A percentile compares a stretch with the other conserved stretches of the same genome.
phyloP scores from a whole-genome alignment of 768 basidiomycete genomes.

The Agrocybe pediades region DNA sequence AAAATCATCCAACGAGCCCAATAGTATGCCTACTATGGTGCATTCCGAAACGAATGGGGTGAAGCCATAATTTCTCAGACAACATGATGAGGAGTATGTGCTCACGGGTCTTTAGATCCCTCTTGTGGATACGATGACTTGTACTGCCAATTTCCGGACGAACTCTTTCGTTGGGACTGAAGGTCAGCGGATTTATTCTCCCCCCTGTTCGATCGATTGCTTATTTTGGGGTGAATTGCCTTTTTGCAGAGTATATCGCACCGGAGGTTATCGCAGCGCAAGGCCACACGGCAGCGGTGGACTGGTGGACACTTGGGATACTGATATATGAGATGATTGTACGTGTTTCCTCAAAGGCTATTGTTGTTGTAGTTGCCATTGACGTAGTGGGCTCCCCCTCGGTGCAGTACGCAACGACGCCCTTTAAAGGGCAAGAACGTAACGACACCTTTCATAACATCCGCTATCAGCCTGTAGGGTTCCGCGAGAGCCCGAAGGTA shows the following conservation, averaged over 20 bases:
- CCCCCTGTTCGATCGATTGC: slow-evolving; percentile 19
- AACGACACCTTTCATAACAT: slow-evolving; percentile 97
- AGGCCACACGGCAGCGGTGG: slow-evolving; percentile 97
- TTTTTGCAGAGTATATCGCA: slow-evolving; percentile 88
- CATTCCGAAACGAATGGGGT: slow-evolving; percentile 91
- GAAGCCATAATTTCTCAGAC: slow-evolving; percentile 17
- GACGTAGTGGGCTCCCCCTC: slow-evolving; percentile 30
- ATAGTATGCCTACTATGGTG: slow-evolving; percentile 84
- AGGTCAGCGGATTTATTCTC: slow-evolving; percentile 53
- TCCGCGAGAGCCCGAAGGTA: slow-evolving; percentile 83
- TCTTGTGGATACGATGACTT: slow-evolving; percentile 94
- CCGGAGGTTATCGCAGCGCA: slow-evolving; percentile 97
- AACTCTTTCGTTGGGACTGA: slow-evolving; percentile 99
- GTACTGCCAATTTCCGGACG: slow-evolving; percentile 96
- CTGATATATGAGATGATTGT: slow-evolving; percentile 99
- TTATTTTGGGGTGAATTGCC: slow-evolving; percentile 11
- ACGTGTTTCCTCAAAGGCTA: slow-evolving; percentile 41
- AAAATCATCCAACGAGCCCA: slow-evolving; percentile 88
- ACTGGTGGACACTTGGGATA: slow-evolving; percentile 99
- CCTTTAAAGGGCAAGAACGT: slow-evolving; percentile 95
- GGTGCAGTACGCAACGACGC: slow-evolving; percentile 91
- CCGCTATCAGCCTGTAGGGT: slow-evolving; percentile 80
- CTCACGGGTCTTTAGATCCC: slow-evolving; percentile 60
- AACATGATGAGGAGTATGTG: slow-evolving; percentile 8
- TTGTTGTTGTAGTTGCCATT: slow-evolving; percentile 29